phyloP scores from a whole-genome alignment of 2,329 filamentous ascomycete genomes.

The Tolypocladium paradoxum region DNA sequence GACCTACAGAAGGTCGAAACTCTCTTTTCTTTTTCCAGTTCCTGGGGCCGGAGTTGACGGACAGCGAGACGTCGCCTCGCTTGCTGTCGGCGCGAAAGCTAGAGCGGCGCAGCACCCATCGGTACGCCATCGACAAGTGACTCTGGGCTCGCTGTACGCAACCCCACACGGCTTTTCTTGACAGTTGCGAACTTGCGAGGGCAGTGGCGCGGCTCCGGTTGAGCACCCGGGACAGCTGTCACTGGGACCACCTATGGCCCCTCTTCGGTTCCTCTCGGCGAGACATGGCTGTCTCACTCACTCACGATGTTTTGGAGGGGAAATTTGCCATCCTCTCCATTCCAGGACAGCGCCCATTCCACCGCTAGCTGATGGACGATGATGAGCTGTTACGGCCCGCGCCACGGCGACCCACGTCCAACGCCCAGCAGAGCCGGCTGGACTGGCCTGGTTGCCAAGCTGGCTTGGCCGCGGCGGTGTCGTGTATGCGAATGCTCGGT shows the following conservation, averaged over 20 bases:
- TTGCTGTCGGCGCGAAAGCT: not conserved
- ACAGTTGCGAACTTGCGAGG: not conserved
- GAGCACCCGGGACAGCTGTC: not conserved
- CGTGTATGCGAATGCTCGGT: not conserved
- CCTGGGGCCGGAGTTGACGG: not conserved
- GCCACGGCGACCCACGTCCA: not conserved
- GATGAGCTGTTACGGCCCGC: not conserved
- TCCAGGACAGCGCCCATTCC: conserved; percentile 6
- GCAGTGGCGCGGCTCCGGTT: not conserved
- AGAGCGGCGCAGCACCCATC: not conserved
- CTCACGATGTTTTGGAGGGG: conserved; percentile 11
- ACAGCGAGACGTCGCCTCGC: not conserved
- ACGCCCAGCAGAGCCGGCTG: not conserved
- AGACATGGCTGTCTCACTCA: conserved; percentile 18
- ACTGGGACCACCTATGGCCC: not conserved
- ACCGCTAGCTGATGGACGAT: not conserved
- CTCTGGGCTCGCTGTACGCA: not conserved
- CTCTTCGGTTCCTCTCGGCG: conserved; percentile 11
- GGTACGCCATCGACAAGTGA: not conserved
- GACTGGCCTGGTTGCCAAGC: too few species aligned
- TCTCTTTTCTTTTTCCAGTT: conserved; percentile 2
- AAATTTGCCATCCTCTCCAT: conserved; percentile 12
- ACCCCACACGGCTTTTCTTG: not conserved
- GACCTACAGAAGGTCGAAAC: conserved; percentile 8
- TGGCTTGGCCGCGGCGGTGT: too few species aligned